These are phyloP conservation scores for Fraxinus anomala DNA, from an alignment of 257 asterid species.

Conservation along the genomic window DNA sequence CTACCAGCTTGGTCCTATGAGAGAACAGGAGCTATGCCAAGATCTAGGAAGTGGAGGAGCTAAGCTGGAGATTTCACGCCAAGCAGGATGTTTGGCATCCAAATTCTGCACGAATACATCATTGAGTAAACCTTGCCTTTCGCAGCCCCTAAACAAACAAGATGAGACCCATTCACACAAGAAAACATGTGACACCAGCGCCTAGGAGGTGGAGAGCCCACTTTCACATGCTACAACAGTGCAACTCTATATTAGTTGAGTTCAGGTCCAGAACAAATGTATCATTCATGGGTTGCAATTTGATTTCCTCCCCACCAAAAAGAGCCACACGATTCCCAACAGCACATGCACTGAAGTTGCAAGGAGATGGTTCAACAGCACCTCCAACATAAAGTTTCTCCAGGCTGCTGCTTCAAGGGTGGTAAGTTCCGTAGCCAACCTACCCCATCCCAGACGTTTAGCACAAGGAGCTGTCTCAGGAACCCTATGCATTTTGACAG, in stretches of 20 bases:
- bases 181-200: conserved; percentile 54
- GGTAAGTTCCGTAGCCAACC: conserved; percentile 87
- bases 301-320: too few relatives aligned
- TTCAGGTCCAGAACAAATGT: conserved; percentile 34
- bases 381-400: conserved; percentile 86
- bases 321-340: conserved; percentile 80
- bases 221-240: conserved; percentile 49
- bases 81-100: too few relatives aligned
- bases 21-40: too few relatives aligned
- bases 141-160: conserved; percentile 61
- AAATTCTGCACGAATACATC: too few relatives aligned
- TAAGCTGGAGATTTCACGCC: too few relatives aligned
- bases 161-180: conserved; percentile 84
- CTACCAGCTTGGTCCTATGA: too few relatives aligned
- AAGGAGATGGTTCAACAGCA: conserved; percentile 87
- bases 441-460: conserved; percentile 81
- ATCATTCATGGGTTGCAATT: conserved; percentile 76
- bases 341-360: conserved; percentile 97
- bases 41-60: too few relatives aligned
- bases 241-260: conserved; percentile 82
- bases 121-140: too few relatives aligned
- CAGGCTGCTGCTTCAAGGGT: conserved; percentile 94
- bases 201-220: conserved; percentile 92
- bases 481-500: conserved; percentile 91
- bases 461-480: conserved; percentile 84